These are phyloP conservation scores for Xylariaceae sp. DNA, from an alignment of 2,329 filamentous ascomycete species.

Conservation along the genomic window DNA sequence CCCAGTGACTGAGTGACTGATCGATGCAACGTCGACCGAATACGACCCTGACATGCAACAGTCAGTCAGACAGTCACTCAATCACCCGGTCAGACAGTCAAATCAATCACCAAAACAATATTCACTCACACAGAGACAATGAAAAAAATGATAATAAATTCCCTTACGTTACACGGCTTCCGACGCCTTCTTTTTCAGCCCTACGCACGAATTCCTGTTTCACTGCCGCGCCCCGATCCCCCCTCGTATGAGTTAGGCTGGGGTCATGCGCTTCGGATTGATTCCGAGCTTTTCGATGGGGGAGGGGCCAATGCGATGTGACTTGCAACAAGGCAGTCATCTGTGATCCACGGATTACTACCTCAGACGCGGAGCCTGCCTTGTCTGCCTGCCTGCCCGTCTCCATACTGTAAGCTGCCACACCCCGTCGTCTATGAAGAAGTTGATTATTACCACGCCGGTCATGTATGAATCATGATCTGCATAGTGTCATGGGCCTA, in stretches of 20 bases:
- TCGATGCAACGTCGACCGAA: constrained; percentile 14
- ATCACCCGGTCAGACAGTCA: neutral
- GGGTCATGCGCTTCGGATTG: constrained; percentile 6
- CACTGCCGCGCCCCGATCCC: constrained; percentile 6
- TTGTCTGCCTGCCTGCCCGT: neutral
- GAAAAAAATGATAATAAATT: constrained; percentile 2
- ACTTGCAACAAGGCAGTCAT: neutral
- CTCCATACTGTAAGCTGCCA: neutral
- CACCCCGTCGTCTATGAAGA: too few species aligned
- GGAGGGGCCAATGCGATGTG: constrained; percentile 8
- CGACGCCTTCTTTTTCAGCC: constrained; percentile 14
- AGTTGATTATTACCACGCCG: neutral
- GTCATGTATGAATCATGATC: neutral
- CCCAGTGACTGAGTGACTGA: neutral
- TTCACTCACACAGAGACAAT: neutral
- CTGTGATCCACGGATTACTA: neutral
- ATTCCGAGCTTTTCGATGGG: constrained; percentile 1
- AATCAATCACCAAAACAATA: neutral
- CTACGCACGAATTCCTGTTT: constrained; percentile 17
- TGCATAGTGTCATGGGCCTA: neutral
- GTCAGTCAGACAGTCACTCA: neutral
- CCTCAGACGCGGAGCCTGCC: neutral
- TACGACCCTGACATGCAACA: constrained; percentile 18
- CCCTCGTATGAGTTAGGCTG: constrained; percentile 1
- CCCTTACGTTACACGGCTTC: constrained; percentile 19